Conservation (phyloP, 108 stramenopile species). For the Aureococcus anophagefferens region DNA sequence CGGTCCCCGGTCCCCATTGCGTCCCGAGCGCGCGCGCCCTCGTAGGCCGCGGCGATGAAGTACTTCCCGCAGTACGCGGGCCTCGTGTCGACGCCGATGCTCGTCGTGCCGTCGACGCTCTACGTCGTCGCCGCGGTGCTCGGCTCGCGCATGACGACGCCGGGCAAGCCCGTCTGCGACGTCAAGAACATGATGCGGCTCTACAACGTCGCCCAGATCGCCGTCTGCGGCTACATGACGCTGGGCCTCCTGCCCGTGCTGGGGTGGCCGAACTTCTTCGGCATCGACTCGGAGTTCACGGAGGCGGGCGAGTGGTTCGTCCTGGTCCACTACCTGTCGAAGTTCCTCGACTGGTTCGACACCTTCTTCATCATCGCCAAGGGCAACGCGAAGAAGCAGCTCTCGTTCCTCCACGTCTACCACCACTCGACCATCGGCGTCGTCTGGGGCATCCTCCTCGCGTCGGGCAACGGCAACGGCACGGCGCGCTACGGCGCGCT, state of each 20-base stretch:
- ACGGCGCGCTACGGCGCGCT: not conserved
- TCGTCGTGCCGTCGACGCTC: not conserved
- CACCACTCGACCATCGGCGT: slow-evolving; percentile 10
- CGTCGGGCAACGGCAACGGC: not conserved
- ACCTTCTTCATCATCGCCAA: slow-evolving; percentile 14
- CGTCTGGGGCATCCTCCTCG: slow-evolving; percentile 4
- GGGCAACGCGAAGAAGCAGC: slow-evolving; percentile 2
- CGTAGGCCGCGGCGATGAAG: not conserved
- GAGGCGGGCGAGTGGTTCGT: slow-evolving; percentile 1
- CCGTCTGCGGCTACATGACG: not conserved
- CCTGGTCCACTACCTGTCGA: slow-evolving; percentile 9
- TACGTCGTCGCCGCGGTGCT: not conserved
- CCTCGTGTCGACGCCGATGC: not conserved
- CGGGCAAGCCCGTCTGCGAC: not conserved
- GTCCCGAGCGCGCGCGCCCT: no score
- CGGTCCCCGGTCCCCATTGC: no score
- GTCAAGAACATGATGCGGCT: not conserved
- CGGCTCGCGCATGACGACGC: not conserved
- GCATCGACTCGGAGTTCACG: not conserved
- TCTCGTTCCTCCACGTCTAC: slow-evolving; percentile 17
- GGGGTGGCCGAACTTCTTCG: not conserved
- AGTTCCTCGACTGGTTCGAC: slow-evolving; percentile 12
- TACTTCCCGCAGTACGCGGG: not conserved
- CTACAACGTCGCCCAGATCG: not conserved
- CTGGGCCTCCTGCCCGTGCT: not conserved